Base-by-base conservation (phyloP, 2,329 filamentous ascomycete genomes). In the Penicillium decumbens region DNA sequence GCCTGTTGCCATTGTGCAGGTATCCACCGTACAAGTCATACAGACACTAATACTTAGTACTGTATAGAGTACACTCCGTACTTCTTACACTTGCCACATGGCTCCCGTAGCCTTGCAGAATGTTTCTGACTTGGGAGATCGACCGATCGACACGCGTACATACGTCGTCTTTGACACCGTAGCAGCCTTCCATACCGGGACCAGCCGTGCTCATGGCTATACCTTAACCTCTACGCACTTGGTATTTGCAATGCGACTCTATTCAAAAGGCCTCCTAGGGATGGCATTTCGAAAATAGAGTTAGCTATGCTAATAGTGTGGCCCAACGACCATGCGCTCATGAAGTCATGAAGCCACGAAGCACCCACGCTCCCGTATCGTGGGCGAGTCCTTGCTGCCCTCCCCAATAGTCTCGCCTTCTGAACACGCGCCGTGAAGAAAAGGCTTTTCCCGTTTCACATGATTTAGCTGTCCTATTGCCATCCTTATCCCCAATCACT, bases 161-260 rank as follows among this genome's bases (percentile, higher is more conserved):
- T 59, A 50, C 50, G 10, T 49, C 43, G 23, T 43, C n/a, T 52
- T 53, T 54, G 55, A 52, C 29, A 61, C 57, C 40, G 58, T 61
- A 58, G 58, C 55, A 61, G 45, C 58, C 48, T 53, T 58, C 47
- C 58, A 61, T 61, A 57, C 55, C 53, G 46, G 50, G 44, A 7
- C 6, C 33, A 7, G 33, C 18, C 33, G 33, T 23, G 8, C 33
- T 37, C 33, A 37, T 37, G 33, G 33, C 9, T 37, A 37, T 37
- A 37, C 15, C 33, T 37, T 37, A 37, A 37, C 20, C 33, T 10
- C 12, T 23, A 23, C 20, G 20, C 3, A 23, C 3, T 9, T 12
- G 33, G 33, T 23, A 37, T 37, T 8, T 23, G 18, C 33, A 37
- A 37, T 37, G 18, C 33, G 7, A 37, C 33, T 37, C 33, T 5